A percentile compares a stretch with the other conserved stretches of the same genome.
Conservation (phyloP, 1,139 yeast species). For the Saccharomyces hybrid region DNA sequence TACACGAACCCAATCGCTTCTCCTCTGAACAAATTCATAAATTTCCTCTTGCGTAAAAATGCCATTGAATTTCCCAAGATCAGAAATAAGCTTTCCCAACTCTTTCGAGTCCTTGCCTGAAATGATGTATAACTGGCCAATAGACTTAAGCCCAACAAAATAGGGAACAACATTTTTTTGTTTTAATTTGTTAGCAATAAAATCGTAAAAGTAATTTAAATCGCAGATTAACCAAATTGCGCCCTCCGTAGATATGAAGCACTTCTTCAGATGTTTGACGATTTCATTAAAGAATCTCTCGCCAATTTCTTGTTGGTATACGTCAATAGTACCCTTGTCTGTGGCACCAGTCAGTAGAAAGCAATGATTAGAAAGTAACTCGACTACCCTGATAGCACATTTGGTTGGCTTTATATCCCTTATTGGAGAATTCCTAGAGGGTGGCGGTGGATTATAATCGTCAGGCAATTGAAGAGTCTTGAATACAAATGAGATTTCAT, state of each 20-base stretch:
- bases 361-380: slow-evolving; percentile 64
- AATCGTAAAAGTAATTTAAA: slow-evolving; percentile 68
- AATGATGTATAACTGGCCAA: slow-evolving; percentile 75
- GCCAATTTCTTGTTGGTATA: slow-evolving; percentile 90
- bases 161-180: slow-evolving; percentile 69
- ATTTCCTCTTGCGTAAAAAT: slow-evolving; percentile 89
- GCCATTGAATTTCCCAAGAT: slow-evolving; percentile 80
- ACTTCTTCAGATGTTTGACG: slow-evolving; percentile 64
- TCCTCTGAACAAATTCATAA: slow-evolving; percentile 79
- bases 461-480: slow-evolving; percentile 46
- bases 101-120: slow-evolving; percentile 72
- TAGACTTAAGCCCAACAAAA: slow-evolving; percentile 73
- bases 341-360: slow-evolving; percentile 73
- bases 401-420: slow-evolving; percentile 54
- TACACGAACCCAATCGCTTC: slow-evolving; percentile 79
- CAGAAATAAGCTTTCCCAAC: slow-evolving; percentile 76
- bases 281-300: slow-evolving; percentile 73
- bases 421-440: slow-evolving; percentile 9
- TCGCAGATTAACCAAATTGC: slow-evolving; percentile 73
- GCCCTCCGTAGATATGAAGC: slow-evolving; percentile 69
- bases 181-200: slow-evolving; percentile 51
- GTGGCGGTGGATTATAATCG: slow-evolving; percentile 41
- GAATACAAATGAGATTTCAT: slow-evolving; percentile 56
- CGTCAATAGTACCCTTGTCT: slow-evolving; percentile 81
- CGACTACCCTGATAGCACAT: slow-evolving; percentile 59